Percentiles rank a stretch among this genome's conserved stretches.
phyloP scores from a whole-genome alignment of 2,329 filamentous ascomycete species.

The Laburnicola sp. region DNA sequence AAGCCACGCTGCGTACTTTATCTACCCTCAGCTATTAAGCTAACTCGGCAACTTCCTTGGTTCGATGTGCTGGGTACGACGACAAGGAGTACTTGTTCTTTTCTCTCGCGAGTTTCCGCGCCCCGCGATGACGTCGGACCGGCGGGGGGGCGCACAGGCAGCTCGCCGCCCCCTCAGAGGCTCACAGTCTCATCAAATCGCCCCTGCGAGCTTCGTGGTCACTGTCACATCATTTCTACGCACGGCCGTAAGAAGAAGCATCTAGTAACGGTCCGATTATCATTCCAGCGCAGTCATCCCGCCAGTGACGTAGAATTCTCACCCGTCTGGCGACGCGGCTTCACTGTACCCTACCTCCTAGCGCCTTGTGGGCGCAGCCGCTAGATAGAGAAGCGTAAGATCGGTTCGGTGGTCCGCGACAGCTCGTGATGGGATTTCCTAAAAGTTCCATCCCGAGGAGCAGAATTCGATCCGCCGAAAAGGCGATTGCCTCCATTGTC shows the following conservation, averaged over 20 bases:
- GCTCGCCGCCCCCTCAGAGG: neutral
- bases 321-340: neutral
- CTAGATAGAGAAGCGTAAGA: conserved; percentile 1
- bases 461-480: conserved; percentile 6
- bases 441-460: conserved; percentile 4
- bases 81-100: conserved; percentile 2
- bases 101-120: neutral
- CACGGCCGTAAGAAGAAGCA: neutral
- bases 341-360: neutral
- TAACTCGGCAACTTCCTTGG: conserved; percentile 11
- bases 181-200: neutral
- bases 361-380: neutral
- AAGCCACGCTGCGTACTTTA: conserved; percentile 3
- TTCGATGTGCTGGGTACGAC: conserved; percentile 6
- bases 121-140: conserved; percentile 18
- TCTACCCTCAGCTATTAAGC: neutral
- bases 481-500: neutral
- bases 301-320: neutral
- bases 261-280: neutral
- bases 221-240: conserved; percentile 13
- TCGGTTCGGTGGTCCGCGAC: neutral
- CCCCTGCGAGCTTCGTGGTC: neutral
- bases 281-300: neutral
- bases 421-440: conserved; percentile 9
- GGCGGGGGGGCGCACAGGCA: neutral